Evolutionary conservation across 1,284 basidiomycete species (phyloP).

Genomic region (Dichomitus squalens): DNA sequence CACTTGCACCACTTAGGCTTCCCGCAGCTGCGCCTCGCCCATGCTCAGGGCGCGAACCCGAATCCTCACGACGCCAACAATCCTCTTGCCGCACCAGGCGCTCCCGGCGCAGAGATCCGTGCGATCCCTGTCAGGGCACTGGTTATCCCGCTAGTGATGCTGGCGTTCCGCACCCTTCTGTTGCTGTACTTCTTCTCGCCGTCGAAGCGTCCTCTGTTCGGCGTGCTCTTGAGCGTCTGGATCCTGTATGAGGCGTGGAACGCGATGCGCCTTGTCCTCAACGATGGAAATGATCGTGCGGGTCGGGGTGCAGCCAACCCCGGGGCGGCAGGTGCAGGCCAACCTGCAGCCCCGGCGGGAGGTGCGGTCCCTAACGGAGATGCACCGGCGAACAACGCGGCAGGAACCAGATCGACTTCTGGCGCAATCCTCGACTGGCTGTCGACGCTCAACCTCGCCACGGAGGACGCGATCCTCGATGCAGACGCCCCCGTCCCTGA

Average conservation of each 20-base stretch:
- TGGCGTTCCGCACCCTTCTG: conserved; percentile 67
- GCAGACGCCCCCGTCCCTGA: conserved; percentile 28
- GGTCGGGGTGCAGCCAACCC: conserved; percentile 30
- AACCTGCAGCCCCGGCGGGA: not conserved
- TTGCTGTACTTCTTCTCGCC: conserved; percentile 81
- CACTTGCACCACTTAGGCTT: conserved; percentile 66
- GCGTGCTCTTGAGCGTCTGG: conserved; percentile 67
- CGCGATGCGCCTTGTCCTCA: conserved; percentile 59
- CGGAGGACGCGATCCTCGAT: conserved; percentile 56
- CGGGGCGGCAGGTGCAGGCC: conserved; percentile 1
- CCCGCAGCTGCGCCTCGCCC: conserved; percentile 45
- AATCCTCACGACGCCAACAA: conserved; percentile 33
- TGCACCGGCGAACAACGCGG: conserved; percentile 22
- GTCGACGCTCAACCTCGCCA: conserved; percentile 56
- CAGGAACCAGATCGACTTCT: conserved; percentile 24
- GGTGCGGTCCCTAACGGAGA: conserved; percentile 11
- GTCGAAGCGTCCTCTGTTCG: conserved; percentile 71
- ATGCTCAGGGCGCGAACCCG: conserved; percentile 30
- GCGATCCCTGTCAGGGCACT: conserved; percentile 62
- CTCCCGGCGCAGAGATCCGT: conserved; percentile 41
- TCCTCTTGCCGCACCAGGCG: conserved; percentile 31
- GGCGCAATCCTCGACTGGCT: conserved; percentile 51
- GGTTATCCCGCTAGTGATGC: conserved; percentile 65
- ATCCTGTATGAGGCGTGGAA: conserved; percentile 78
- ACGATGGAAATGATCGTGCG: conserved; percentile 42